A percentile compares a stretch with the other conserved stretches of the same genome.
Conservation (phyloP, 2,329 filamentous ascomycete species). For the Trichoderma sp. region DNA sequence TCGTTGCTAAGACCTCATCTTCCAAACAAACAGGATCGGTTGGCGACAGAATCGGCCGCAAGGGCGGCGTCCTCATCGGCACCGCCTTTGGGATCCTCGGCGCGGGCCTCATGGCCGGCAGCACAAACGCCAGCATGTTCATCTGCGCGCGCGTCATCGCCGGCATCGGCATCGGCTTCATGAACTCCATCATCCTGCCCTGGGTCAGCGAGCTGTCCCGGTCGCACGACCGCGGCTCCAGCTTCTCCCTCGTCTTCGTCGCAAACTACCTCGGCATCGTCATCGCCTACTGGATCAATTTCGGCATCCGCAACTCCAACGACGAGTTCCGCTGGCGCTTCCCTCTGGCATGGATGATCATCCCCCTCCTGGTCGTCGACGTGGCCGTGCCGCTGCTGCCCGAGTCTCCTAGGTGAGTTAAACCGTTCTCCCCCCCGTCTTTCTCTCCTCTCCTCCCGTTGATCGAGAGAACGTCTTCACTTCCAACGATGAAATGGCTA, state of each 20-base stretch:
- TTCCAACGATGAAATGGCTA: no score
- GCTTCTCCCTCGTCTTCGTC: constrained; percentile 53
- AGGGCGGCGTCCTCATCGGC: constrained; percentile 48
- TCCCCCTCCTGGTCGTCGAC: constrained; percentile 47
- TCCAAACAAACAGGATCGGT: constrained; percentile 41
- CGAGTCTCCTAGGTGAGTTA: constrained; percentile 46
- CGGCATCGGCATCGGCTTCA: constrained; percentile 54
- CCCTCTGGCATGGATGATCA: constrained; percentile 45
- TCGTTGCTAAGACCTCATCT: not conserved
- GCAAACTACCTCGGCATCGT: constrained; percentile 56
- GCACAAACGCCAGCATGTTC: constrained; percentile 51
- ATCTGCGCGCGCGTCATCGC: constrained; percentile 53
- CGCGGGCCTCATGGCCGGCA: constrained; percentile 51
- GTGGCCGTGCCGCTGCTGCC: constrained; percentile 47
- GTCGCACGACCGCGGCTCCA: constrained; percentile 50
- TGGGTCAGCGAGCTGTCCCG: constrained; percentile 52
- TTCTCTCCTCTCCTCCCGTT: not conserved
- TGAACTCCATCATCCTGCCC: constrained; percentile 54
- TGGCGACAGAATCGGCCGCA: constrained; percentile 57
- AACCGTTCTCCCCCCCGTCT: not conserved
- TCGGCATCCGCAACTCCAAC: constrained; percentile 39
- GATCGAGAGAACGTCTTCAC: no score
- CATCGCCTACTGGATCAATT: constrained; percentile 46
- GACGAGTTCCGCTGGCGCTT: constrained; percentile 44
- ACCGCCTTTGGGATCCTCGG: constrained; percentile 52